phyloP scores from a whole-genome alignment of 2,329 filamentous ascomycete species.

The Venturia nashicola region DNA sequence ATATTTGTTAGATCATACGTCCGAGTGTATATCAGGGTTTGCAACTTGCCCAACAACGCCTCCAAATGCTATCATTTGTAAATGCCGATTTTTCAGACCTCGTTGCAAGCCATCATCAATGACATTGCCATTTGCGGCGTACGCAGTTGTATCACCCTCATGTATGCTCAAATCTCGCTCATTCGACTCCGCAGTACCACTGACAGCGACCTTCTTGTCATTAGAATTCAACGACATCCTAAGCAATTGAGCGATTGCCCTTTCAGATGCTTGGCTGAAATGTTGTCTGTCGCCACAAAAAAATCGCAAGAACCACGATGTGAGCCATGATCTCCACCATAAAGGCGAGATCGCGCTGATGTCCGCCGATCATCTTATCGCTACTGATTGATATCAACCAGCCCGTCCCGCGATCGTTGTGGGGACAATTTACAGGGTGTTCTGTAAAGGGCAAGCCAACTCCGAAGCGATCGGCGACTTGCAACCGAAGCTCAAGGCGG shows the following conservation, averaged over 20 bases:
- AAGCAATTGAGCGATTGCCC: background rate
- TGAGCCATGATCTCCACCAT: background rate
- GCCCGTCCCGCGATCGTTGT: background rate
- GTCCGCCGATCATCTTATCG: background rate
- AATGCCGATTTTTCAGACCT: constrained; percentile 58
- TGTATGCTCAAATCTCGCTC: background rate
- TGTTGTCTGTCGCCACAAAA: background rate
- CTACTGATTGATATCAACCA: background rate
- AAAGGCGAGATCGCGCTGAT: background rate
- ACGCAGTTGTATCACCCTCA: background rate
- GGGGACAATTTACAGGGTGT: background rate
- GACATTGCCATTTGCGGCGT: background rate
- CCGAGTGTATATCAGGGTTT: background rate
- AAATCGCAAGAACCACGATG: background rate
- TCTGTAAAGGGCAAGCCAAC: background rate
- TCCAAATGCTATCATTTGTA: constrained; percentile 91
- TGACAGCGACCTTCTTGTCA: background rate
- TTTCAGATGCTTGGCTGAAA: background rate
- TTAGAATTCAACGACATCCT: background rate
- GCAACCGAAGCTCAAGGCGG: background rate
- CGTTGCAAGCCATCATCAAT: background rate
- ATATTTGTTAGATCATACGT: background rate
- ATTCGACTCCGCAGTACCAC: background rate
- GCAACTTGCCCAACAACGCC: constrained; percentile 42
- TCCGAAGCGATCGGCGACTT: background rate